Conservation (phyloP, 2,329 filamentous ascomycete species). For the Colletotrichum gigasporum region DNA sequence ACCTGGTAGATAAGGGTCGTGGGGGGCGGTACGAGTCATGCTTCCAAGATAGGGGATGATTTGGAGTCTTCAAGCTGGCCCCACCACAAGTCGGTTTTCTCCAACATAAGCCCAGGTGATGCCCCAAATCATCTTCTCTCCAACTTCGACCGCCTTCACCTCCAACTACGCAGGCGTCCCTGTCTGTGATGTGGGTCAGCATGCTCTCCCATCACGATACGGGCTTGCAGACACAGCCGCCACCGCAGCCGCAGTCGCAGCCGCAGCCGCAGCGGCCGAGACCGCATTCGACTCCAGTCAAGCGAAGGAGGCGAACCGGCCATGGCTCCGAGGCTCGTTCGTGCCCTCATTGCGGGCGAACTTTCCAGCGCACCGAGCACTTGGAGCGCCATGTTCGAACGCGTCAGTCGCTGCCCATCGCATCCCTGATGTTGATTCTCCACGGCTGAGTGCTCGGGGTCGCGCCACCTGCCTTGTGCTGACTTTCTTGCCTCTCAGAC, state of each 20-base stretch:
- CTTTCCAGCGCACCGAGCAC: constrained; percentile 57
- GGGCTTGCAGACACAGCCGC: constrained; percentile 7
- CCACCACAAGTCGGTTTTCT: constrained; percentile 18
- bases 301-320: constrained; percentile 34
- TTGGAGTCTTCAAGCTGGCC: constrained; percentile 16
- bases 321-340: constrained; percentile 34
- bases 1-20: not conserved
- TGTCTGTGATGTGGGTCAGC: not conserved
- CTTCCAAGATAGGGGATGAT: constrained; percentile 19
- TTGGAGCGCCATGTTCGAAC: constrained; percentile 56
- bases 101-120: constrained; percentile 29
- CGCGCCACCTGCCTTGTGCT: constrained; percentile 11
- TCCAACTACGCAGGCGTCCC: constrained; percentile 9
- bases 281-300: constrained; percentile 30
- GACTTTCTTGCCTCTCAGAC: constrained; percentile 40
- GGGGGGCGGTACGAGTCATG: constrained; percentile 20
- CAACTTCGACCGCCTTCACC: constrained; percentile 20
- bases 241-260: constrained; percentile 18
- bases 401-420: constrained; percentile 49
- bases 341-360: constrained; percentile 52
- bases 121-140: constrained; percentile 21
- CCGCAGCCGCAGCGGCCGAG: constrained; percentile 23
- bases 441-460: not conserved
- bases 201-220: constrained; percentile 27
- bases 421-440: not conserved